Base-by-base conservation (phyloP, 1,139 yeast species). In the Geotrichum histeridarum region DNA sequence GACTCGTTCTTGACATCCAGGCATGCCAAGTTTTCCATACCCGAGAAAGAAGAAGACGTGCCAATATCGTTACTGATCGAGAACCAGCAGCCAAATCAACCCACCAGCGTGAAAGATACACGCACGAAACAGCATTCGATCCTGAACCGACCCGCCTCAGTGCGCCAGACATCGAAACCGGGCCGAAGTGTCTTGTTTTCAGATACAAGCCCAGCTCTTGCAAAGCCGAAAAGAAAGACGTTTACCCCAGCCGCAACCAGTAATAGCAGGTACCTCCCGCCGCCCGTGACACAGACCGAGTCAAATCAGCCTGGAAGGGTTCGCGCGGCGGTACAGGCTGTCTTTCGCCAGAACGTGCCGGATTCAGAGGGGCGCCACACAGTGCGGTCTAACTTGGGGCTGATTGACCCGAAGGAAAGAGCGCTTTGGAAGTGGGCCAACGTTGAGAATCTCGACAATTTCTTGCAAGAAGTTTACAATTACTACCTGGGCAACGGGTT, bases 381-480 rank as follows among this genome's bases (percentile, higher is more conserved):
- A 3, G 44, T 27, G 1, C 43, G 54, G 15, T 30, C 50, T 15
- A 50, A 50, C 12, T 17, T 53, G 8, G 51, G 55, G 12, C 18
- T 51, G 11, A 66, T 65, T 73, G 60, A 78, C 57, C 81, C 95
- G 0, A 80, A 78, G 61, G 97, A 91, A 66, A 73, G 91, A 51
- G 96, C 98, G 0, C 74, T 87, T 43, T 93, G 96, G 86, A 78
- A 88, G 56, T 94, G 99, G 98, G 95, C 98, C 0, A 93, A 93
- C 64, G 89, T 93, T 36, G 88, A 88, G 61, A 91, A 93, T 67
- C 77, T 93, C 70, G 99, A 93, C 69, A 80, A 82, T 50, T 93
- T 93, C 63, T 73, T 93, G 32, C 81, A 81, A 54, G 95, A 91
- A 61, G 84, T 90, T 7, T 93, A 94, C 69, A 77, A 79, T 54